Conservation (phyloP, 228 moss, liverwort and hornwort species). For the Sphagnum fallax region DNA sequence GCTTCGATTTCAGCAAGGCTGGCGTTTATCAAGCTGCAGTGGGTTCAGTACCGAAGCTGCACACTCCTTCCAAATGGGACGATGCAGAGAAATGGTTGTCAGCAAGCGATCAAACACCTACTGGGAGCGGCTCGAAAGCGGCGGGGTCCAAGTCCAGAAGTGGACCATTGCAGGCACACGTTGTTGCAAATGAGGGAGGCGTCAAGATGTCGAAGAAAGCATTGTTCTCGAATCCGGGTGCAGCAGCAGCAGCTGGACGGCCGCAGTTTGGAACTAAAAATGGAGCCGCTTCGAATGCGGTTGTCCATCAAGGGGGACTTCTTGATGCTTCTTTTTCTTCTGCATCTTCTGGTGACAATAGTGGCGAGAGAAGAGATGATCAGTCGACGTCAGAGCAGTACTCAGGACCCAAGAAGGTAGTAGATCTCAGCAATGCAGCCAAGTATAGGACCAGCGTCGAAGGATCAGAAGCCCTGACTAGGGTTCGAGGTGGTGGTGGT, state of each 20-base stretch:
- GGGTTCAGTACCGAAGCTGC: conserved; percentile 53
- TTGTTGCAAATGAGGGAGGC: conserved; percentile 12
- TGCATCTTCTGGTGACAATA: conserved; percentile 32
- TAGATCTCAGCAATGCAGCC: conserved; percentile 13
- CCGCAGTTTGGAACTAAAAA: conserved; percentile 24
- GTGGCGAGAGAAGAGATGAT: conserved; percentile 15
- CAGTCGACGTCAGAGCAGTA: conserved; percentile 7
- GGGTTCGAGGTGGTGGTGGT: too few relatives aligned
- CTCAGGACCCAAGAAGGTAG: conserved; percentile 26
- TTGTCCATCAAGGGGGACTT: too few relatives aligned
- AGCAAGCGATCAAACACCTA: conserved; percentile 43
- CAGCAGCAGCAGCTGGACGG: conserved; percentile 1
- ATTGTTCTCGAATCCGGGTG: conserved; percentile 35
- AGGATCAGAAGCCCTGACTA: conserved; percentile 10
- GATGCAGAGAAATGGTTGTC: conserved; percentile 97
- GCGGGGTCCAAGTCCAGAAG: conserved; percentile 21
- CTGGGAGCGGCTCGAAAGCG: conserved; percentile 4
- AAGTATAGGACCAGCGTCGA: conserved; percentile 12
- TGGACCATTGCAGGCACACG: conserved; percentile 25
- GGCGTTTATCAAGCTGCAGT: conserved; percentile 42
- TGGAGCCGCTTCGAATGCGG: neutral
- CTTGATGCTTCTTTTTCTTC: neutral
- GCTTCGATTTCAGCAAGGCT: conserved; percentile 75
- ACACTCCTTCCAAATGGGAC: conserved; percentile 92
- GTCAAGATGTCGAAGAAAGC: conserved; percentile 31